Evolutionary conservation across 129 eudicot genomes (phyloP).

Genomic region (Escallonia herrerae): DNA sequence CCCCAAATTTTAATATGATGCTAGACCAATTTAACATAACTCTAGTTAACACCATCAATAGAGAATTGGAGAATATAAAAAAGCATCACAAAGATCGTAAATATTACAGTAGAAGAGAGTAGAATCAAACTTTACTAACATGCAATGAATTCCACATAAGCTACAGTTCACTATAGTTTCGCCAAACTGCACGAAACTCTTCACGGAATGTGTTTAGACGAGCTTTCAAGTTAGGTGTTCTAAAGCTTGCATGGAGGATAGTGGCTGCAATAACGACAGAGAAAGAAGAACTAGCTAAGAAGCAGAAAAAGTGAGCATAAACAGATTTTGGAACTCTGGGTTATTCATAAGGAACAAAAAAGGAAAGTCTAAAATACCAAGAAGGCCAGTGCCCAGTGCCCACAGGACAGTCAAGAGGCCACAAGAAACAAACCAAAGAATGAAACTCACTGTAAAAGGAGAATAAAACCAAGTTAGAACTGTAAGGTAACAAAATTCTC

Average conservation of each 20-base stretch:
- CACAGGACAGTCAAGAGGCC: slow-evolving; percentile 68
- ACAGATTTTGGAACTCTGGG: background rate
- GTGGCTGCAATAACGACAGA: slow-evolving; percentile 46
- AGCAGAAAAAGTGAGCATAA: background rate
- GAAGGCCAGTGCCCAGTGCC: slow-evolving; percentile 69
- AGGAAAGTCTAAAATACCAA: slow-evolving; percentile 38
- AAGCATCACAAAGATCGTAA: background rate
- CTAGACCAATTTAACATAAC: no score
- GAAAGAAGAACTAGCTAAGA: slow-evolving; percentile 13
- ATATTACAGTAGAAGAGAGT: background rate
- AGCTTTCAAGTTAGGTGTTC: slow-evolving; percentile 96
- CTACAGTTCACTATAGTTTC: slow-evolving; percentile 92
- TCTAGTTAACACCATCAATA: no score
- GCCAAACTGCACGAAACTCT: slow-evolving; percentile 99
- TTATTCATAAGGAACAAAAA: background rate
- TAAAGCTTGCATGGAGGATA: slow-evolving; percentile 78
- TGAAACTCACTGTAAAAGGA: slow-evolving; percentile 56
- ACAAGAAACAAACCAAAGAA: slow-evolving; percentile 87
- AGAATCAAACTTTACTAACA: slow-evolving; percentile 17
- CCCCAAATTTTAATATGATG: no score
- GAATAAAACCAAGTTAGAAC: slow-evolving; percentile 18
- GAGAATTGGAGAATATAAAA: no score
- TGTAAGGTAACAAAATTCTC: slow-evolving; percentile 2
- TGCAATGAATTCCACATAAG: slow-evolving; percentile 12
- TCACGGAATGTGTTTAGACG: slow-evolving; percentile 95